Percentiles rank a stretch among this genome's conserved stretches.
Conservation (phyloP, 2,329 filamentous ascomycete species). For the Podosphaera xanthii region DNA sequence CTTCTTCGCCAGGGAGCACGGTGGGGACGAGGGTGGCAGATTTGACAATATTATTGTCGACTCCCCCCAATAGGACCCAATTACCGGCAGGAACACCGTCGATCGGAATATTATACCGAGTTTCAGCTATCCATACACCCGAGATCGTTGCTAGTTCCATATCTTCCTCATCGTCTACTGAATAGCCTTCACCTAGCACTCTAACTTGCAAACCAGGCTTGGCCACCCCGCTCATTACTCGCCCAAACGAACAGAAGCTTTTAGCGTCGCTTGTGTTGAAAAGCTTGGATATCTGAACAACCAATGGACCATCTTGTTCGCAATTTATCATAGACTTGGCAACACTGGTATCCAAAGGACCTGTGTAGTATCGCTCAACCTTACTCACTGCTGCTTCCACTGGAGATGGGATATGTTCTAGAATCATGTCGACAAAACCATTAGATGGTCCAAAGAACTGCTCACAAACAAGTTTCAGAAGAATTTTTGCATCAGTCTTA, state of each 20-base stretch:
- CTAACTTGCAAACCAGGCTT: constrained; percentile 63
- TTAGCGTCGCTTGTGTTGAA: constrained; percentile 84
- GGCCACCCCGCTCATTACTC: constrained; percentile 80
- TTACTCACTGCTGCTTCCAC: constrained; percentile 52
- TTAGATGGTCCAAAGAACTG: constrained; percentile 83
- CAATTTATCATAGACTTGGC: constrained; percentile 62
- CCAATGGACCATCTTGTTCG: constrained; percentile 69
- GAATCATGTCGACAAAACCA: constrained; percentile 90
- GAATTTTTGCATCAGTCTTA: constrained; percentile 67
- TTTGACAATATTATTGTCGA: constrained; percentile 97
- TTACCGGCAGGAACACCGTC: constrained; percentile 87
- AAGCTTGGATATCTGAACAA: constrained; percentile 83
- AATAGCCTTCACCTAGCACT: constrained; percentile 87
- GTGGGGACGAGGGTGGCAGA: constrained; percentile 73
- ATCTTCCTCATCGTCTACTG: constrained; percentile 90
- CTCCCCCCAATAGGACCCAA: constrained; percentile 71
- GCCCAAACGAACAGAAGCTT: constrained; percentile 70
- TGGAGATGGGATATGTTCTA: constrained; percentile 73
- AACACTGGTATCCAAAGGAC: constrained; percentile 61
- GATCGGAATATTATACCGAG: constrained; percentile 76
- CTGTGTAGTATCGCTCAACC: constrained; percentile 76
- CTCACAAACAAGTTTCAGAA: constrained; percentile 74
- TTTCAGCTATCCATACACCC: constrained; percentile 76
- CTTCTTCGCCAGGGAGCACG: constrained; percentile 64
- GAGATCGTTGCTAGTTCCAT: constrained; percentile 73